phyloP scores from a whole-genome alignment of 2,329 filamentous ascomycete genomes.

The Pseudohalonectria lignicola region DNA sequence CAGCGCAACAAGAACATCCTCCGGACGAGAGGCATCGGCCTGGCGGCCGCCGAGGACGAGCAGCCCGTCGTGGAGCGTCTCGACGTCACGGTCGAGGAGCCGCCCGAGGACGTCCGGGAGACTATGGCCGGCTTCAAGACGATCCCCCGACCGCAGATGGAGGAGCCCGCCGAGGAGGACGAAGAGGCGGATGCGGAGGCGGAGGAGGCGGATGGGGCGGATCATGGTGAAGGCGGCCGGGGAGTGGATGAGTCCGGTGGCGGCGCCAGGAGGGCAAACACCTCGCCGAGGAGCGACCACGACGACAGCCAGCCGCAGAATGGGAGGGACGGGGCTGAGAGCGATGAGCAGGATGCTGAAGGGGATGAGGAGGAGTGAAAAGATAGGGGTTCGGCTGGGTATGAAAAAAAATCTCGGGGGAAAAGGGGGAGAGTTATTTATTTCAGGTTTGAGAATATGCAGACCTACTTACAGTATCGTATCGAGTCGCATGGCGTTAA shows the following conservation, averaged over 20 bases:
- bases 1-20: constrained; percentile 54
- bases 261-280: constrained; percentile 4
- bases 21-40: constrained; percentile 31
- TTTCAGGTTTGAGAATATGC: too few relatives aligned
- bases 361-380: constrained; percentile 32
- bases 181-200: constrained; percentile 18
- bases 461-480: too few relatives aligned
- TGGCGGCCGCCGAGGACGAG: constrained; percentile 9
- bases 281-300: too few relatives aligned
- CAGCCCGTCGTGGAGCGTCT: constrained; percentile 44
- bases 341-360: constrained; percentile 29
- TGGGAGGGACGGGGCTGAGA: constrained; percentile 8
- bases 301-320: too few relatives aligned
- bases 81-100: constrained; percentile 43
- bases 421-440: too few relatives aligned
- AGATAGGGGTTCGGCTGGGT: too few relatives aligned
- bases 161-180: constrained; percentile 17
- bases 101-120: constrained; percentile 39
- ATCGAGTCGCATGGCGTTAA: too few relatives aligned
- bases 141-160: constrained; percentile 36
- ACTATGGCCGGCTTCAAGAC: constrained; percentile 41
- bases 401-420: too few relatives aligned
- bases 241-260: constrained; percentile 1
- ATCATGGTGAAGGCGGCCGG: constrained; percentile 4
- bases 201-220: constrained; percentile 12